Evolutionary conservation across 306 rosid genomes (phyloP), one percentile per base, ranked within the genome.

Genomic region (Vigna angularis): DNA sequence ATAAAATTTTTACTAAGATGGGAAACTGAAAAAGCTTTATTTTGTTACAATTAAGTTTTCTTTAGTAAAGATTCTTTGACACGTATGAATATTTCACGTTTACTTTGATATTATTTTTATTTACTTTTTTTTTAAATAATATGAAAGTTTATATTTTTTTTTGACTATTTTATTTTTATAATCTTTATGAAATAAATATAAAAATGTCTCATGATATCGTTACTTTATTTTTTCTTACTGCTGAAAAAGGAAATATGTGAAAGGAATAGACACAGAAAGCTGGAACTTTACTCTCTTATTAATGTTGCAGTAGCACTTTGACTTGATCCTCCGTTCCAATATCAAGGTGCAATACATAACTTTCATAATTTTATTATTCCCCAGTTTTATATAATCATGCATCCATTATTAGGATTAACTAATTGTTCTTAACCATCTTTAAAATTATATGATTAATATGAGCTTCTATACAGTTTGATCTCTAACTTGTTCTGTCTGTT

Each of bases 271-370:
- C 57, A 81, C 76, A 56, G 58, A 56, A 56, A 47, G 5, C 2
- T 58, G 1, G 42, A 69, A 75, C 59, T 69, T 81, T 76, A 52
- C 62, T 66, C 68, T 59, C 70, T 65, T 5, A 12, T 10, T 49
- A n/a, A 9, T 42, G 11, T 17, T 20, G 13, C 14, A 59, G 20
- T 10, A 7, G 6, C 17, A 49, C 11, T 58, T 69, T 57, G 55
- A 49, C 58, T 51, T 82, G 72, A 24, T 49, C 66, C 12, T 53
- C 17, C 66, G 10, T 34, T 34, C 38, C 38, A 34, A 34, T 34
- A 34, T 5, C 38, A 30, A 30, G 5, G 32, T 30, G 32, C 32
- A 30, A 30, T 30, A 30, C 32, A 3, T 30, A 30, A 30, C 0
- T 30, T 30, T 3, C 32, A 10, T 44, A 44, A 47, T 12, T 18